These are phyloP conservation scores for Adansonia rubrostipa DNA, from an alignment of 441 rosid species.

Conservation along the genomic window DNA sequence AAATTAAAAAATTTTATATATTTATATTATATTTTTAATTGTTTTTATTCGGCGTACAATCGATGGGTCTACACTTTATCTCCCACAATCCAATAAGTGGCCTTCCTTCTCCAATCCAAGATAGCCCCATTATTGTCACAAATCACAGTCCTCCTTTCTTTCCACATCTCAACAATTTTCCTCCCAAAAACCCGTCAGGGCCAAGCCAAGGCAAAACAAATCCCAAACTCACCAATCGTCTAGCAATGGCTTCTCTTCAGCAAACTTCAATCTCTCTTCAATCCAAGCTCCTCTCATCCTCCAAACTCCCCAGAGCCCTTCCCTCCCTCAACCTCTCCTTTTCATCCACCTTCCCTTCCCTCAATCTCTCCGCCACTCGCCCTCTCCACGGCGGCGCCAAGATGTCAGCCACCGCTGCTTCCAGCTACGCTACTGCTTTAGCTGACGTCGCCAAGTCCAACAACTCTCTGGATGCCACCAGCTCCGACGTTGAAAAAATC, in stretches of 20 bases:
- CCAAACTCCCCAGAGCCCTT: conserved; percentile 39
- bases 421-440: conserved; percentile 73
- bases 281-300: conserved; percentile 52
- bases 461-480: conserved; percentile 62
- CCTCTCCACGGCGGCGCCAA: conserved; percentile 48
- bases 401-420: conserved; percentile 63
- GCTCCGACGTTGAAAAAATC: conserved; percentile 72
- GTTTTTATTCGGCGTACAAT: too few species aligned
- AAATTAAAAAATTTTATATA: too few species aligned
- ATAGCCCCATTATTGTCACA: not conserved
- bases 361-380: conserved; percentile 44
- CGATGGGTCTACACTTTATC: not conserved
- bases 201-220: not conserved
- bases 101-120: not conserved
- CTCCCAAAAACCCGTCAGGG: too few species aligned
- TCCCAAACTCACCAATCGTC: not conserved
- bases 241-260: conserved; percentile 66
- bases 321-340: conserved; percentile 46
- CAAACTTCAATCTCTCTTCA: conserved; percentile 55
- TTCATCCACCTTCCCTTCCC: conserved; percentile 37
- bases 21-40: too few species aligned
- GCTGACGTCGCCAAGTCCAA: conserved; percentile 70
- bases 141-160: not conserved
- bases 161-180: not conserved
- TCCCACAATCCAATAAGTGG: conserved; percentile 15